Conservation (phyloP, 164 flowering plant species). For the Vitis amurensis region DNA sequence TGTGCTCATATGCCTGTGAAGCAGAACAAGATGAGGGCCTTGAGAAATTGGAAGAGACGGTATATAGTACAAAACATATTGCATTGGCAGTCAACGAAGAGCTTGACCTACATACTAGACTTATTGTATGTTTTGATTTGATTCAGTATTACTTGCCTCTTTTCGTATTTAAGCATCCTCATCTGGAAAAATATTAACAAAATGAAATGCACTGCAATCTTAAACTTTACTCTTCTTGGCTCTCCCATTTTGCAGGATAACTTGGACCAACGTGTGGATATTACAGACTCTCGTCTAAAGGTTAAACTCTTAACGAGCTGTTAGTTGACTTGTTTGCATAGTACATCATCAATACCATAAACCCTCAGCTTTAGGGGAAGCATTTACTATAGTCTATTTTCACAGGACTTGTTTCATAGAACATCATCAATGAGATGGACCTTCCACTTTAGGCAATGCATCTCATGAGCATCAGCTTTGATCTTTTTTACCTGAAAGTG, state of each 20-base stretch:
- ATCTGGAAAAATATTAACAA: background rate
- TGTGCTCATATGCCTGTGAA: slow-evolving; percentile 1
- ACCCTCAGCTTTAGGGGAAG: too few relatives aligned
- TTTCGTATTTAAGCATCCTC: background rate
- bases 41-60: slow-evolving; percentile 78
- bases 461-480: too few relatives aligned
- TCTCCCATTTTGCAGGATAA: slow-evolving; percentile 53
- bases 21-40: slow-evolving; percentile 96
- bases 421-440: too few relatives aligned
- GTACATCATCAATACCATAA: too few relatives aligned
- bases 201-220: background rate
- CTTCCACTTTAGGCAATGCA: too few relatives aligned
- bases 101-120: slow-evolving; percentile 71
- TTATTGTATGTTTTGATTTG: slow-evolving; percentile 56
- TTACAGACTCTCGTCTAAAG: slow-evolving; percentile 69
- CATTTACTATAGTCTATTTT: too few relatives aligned
- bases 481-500: too few relatives aligned
- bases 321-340: too few relatives aligned
- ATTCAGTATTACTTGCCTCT: background rate
- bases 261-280: slow-evolving; percentile 78
- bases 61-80: slow-evolving; percentile 81
- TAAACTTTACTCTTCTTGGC: background rate
- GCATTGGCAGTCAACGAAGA: slow-evolving; percentile 91
- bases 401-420: too few relatives aligned
- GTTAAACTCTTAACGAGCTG: slow-evolving; percentile 24